phyloP scores from a whole-genome alignment of 2,329 filamentous ascomycete genomes.

The Beauveria bassiana region DNA sequence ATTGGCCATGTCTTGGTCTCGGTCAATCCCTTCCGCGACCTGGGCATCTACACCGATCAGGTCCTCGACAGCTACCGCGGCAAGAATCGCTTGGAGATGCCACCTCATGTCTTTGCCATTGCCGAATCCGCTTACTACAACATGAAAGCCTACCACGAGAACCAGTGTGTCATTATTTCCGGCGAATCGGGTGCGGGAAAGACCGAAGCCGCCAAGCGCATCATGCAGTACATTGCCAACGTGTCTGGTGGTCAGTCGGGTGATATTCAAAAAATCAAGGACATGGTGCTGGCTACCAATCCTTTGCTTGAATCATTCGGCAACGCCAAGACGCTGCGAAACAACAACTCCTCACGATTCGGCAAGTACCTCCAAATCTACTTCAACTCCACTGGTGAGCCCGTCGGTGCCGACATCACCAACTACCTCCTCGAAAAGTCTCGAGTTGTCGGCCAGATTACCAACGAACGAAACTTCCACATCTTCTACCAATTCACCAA shows the following conservation, averaged over 20 bases:
- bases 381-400: slow-evolving; percentile 87
- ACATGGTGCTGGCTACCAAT: slow-evolving; percentile 98
- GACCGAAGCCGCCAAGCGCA: slow-evolving; percentile 94
- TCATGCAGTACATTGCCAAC: slow-evolving; percentile 99
- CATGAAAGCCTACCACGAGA: slow-evolving; percentile 99
- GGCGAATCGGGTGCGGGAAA: slow-evolving; percentile 97
- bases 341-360: slow-evolving; percentile 98
- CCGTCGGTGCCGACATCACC: slow-evolving; percentile 92
- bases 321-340: slow-evolving; percentile 94
- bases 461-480: slow-evolving; percentile 95
- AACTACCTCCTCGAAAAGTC: slow-evolving; percentile 97
- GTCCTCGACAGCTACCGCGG: slow-evolving; percentile 91
- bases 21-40: slow-evolving; percentile 94
- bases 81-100: slow-evolving; percentile 92
- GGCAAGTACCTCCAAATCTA: slow-evolving; percentile 97
- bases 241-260: slow-evolving; percentile 80
- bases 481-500: slow-evolving; percentile 99
- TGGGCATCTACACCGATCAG: slow-evolving; percentile 94
- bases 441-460: slow-evolving; percentile 89
- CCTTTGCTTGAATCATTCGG: slow-evolving; percentile 95
- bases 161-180: slow-evolving; percentile 98
- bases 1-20: slow-evolving; percentile 99
- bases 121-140: slow-evolving; percentile 97
- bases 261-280: slow-evolving; percentile 93
- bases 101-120: slow-evolving; percentile 94